These are phyloP conservation scores for Claviceps pazoutovae DNA, from an alignment of 2,329 filamentous ascomycete genomes.

Conservation along the genomic window DNA sequence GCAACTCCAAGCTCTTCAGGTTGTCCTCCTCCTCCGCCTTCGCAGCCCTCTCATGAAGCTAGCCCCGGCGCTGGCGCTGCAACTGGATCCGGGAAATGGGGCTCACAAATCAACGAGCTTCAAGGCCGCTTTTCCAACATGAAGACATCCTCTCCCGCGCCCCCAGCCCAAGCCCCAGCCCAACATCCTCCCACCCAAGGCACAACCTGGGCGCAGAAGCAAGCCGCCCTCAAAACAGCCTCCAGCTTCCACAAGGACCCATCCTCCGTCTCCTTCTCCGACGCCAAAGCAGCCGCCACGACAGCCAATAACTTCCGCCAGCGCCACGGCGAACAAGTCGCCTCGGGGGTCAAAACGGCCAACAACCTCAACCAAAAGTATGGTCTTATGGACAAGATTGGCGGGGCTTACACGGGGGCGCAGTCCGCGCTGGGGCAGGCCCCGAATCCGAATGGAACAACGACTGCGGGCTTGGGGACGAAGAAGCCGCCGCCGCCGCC, in stretches of 20 bases:
- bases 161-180: constrained; percentile 9
- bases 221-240: constrained; percentile 48
- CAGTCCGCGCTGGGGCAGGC: constrained; percentile 2
- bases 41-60: constrained; percentile 2
- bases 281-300: constrained; percentile 42
- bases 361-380: constrained; percentile 48
- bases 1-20: constrained; percentile 14
- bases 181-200: constrained; percentile 26
- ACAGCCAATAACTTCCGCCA: constrained; percentile 58
- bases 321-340: constrained; percentile 54
- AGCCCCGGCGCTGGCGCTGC: constrained; percentile 11
- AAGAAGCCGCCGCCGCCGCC: constrained; percentile 44
- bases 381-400: constrained; percentile 30
- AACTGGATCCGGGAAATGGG: constrained; percentile 6
- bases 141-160: constrained; percentile 20
- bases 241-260: constrained; percentile 46
- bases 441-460: not conserved
- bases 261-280: constrained; percentile 43
- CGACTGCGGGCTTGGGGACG: constrained; percentile 10
- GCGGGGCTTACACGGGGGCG: constrained; percentile 12
- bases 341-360: constrained; percentile 42
- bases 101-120: constrained; percentile 46
- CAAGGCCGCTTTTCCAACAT: constrained; percentile 52
- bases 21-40: constrained; percentile 9
- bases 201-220: constrained; percentile 51